phyloP scores from a whole-genome alignment of 371 early-diverging fungal species.

The Mucor velutinosus region DNA sequence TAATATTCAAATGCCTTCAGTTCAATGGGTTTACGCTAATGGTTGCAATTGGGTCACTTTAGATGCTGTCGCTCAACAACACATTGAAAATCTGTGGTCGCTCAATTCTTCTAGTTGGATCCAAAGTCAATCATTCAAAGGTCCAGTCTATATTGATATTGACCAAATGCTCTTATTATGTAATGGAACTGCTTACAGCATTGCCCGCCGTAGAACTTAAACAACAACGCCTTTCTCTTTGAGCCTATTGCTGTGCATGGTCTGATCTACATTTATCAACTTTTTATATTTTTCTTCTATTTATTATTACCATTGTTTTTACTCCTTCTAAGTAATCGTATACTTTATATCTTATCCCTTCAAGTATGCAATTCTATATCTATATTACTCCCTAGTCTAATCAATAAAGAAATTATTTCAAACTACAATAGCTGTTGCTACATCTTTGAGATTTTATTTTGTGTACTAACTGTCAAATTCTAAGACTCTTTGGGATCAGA shows the following conservation, averaged over 20 bases:
- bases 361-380: background rate
- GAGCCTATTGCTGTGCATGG: background rate
- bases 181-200: conserved; percentile 17
- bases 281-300: background rate
- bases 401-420: background rate
- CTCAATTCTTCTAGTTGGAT: conserved; percentile 21
- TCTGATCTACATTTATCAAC: background rate
- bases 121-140: conserved; percentile 10
- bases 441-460: background rate
- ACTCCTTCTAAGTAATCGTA: background rate
- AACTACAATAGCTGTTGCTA: background rate
- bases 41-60: conserved; percentile 26
- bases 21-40: conserved; percentile 29
- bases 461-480: background rate
- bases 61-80: conserved; percentile 17
- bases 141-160: conserved; percentile 22
- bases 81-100: conserved; percentile 19
- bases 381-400: background rate
- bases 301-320: background rate
- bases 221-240: background rate
- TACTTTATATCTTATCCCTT: background rate
- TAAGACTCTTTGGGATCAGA: background rate
- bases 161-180: conserved; percentile 20
- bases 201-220: conserved; percentile 15
- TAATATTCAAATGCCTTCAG: conserved; percentile 5